These are phyloP conservation scores for Colletotrichum godetiae DNA, from an alignment of 2,329 filamentous ascomycete species.

Conservation along the genomic window DNA sequence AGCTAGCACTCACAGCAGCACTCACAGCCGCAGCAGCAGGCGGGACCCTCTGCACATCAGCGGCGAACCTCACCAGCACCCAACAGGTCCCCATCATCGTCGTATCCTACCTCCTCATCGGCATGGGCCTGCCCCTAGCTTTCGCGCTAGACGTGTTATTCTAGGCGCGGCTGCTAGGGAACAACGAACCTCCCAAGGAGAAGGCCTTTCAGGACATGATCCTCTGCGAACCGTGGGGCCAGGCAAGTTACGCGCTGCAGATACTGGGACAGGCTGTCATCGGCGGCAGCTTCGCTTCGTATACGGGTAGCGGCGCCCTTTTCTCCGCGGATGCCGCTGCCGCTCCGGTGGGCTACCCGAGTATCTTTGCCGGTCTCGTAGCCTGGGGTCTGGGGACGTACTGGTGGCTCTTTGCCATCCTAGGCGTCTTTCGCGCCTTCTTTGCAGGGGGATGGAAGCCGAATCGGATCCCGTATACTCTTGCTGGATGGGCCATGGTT, in stretches of 20 bases:
- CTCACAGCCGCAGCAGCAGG: conserved; percentile 52
- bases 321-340: conserved; percentile 48
- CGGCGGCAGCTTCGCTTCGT: conserved; percentile 43
- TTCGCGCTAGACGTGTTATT: conserved; percentile 47
- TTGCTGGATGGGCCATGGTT: conserved; percentile 49
- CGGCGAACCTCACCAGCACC: conserved; percentile 38
- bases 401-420: conserved; percentile 53
- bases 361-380: conserved; percentile 50
- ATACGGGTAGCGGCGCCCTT: conserved; percentile 43
- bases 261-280: conserved; percentile 47
- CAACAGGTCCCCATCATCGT: conserved; percentile 52
- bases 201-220: conserved; percentile 52
- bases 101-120: conserved; percentile 52
- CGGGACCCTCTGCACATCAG: conserved; percentile 47
- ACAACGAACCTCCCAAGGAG: conserved; percentile 41
- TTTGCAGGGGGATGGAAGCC: conserved; percentile 37
- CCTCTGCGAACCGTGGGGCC: conserved; percentile 51
- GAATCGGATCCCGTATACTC: conserved; percentile 41
- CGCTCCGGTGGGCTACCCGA: conserved; percentile 43
- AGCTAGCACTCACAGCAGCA: conserved; percentile 52
- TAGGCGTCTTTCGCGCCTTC: conserved; percentile 41
- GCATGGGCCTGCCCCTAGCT: conserved; percentile 46
- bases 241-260: conserved; percentile 52
- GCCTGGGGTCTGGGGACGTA: conserved; percentile 53
- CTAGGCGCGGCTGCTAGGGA: conserved; percentile 40